Base-by-base conservation (phyloP, 305 asterid genomes). In the Plantago coronopus region DNA sequence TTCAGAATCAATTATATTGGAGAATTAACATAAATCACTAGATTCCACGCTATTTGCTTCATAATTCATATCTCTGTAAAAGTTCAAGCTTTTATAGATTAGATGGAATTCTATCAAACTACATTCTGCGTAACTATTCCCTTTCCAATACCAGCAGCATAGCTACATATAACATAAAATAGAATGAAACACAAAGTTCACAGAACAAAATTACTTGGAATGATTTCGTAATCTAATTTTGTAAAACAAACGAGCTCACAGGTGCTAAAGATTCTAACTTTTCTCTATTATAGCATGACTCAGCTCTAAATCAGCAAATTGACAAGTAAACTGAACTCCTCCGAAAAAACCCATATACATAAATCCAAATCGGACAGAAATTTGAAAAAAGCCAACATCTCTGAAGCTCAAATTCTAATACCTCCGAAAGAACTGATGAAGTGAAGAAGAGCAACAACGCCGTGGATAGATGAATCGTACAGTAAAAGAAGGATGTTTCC, bases 391-490 rank as follows among this genome's bases (percentile, higher is more conserved):
- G 37, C 27, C 67, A 34, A n/a, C 23, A 54, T 42, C 38, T 42
- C 44, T 50, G 13, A 47, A 57, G 65, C 22, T 56, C 15, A 55
- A 51, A 54, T 55, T 29, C n/a, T 40, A 21, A 59, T 64, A 79
- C 81, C 79, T 73, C 78, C 72, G 23, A 21, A 57, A 31, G 57
- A 48, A 53, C 73, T 17, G 40, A 34, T 5, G 70, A 23, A 60
- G 55, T 56, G 25, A 53, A 57, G 63, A 63, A 59, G 7, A 59
- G 65, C 17, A 58, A 76, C 54, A 63, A 64, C 45, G 71, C 63
- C 53, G 68, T 48, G 17, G 60, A 49, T 5, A 77, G 63, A 34
- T 74, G 65, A 45, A 57, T 61, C 14, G 72, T 15, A 22, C 42
- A 65, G 49, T 47, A 40, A 47, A 67, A 27, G 62, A 50, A 37